phyloP scores from a whole-genome alignment of 345 rosid genomes.

The Brassica rapa region DNA sequence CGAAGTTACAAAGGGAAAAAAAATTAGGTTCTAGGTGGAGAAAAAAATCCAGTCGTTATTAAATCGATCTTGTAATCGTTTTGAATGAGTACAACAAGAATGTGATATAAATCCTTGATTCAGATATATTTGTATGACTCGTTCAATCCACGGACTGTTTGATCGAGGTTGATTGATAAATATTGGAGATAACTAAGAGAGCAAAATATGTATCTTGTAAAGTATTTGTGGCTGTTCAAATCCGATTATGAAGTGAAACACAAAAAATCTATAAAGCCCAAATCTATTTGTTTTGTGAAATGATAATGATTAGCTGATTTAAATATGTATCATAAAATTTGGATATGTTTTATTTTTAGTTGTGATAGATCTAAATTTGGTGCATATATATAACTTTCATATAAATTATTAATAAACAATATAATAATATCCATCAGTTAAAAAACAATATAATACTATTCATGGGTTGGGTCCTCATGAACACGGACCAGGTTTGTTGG shows the following conservation, averaged over 20 bases:
- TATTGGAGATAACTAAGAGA: background rate
- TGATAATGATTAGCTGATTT: no score
- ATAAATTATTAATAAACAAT: no score
- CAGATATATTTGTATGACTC: no score
- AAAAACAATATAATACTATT: background rate
- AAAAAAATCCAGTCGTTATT: background rate
- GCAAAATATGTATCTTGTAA: background rate
- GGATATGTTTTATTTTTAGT: no score
- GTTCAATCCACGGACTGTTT: background rate
- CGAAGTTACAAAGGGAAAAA: background rate
- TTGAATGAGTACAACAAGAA: background rate
- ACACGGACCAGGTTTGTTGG: background rate
- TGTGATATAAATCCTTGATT: background rate
- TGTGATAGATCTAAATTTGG: no score
- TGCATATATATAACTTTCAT: no score
- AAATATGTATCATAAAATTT: no score
- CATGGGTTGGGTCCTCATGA: background rate
- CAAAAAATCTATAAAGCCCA: background rate
- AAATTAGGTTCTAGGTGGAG: background rate
- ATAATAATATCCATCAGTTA: background rate
- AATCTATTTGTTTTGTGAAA: no score
- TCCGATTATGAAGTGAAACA: background rate
- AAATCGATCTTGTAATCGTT: background rate
- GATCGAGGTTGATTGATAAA: background rate
- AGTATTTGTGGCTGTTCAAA: background rate